phyloP scores from a whole-genome alignment of 1,139 yeast species.

The Lodderomyces theae region DNA sequence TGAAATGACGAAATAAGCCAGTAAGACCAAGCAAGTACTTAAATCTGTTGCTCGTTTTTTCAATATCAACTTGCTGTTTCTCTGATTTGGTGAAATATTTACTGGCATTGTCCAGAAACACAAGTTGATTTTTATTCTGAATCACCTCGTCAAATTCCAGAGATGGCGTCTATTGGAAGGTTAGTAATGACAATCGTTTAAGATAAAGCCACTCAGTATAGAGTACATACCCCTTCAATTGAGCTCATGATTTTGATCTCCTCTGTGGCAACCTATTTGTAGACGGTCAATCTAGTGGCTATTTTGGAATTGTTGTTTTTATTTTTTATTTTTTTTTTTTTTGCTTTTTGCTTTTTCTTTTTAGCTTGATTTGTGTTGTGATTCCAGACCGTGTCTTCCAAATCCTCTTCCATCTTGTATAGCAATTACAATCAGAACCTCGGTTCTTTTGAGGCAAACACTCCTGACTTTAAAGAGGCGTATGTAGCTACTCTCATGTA shows the following conservation, averaged over 20 bases:
- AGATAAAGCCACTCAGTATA: too few relatives aligned
- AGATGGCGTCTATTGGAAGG: slow-evolving; percentile 16
- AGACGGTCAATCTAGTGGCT: neutral
- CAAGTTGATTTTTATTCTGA: slow-evolving; percentile 10
- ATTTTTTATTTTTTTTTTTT: too few relatives aligned
- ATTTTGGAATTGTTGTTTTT: too few relatives aligned
- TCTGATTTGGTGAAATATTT: slow-evolving; percentile 49
- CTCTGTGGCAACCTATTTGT: neutral
- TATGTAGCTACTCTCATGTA: neutral
- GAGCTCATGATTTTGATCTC: slow-evolving; percentile 12
- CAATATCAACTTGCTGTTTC: slow-evolving; percentile 48
- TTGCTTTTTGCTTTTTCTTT: neutral
- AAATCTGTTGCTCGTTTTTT: slow-evolving; percentile 60
- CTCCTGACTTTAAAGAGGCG: neutral
- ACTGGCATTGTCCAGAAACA: slow-evolving; percentile 17
- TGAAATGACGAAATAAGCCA: slow-evolving; percentile 65
- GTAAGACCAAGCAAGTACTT: slow-evolving; percentile 66
- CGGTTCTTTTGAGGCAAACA: too few relatives aligned
- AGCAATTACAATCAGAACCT: too few relatives aligned
- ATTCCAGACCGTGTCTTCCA: slow-evolving; percentile 1
- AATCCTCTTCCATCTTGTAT: neutral
- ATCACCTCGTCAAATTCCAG: slow-evolving; percentile 20
- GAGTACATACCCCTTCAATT: slow-evolving; percentile 13
- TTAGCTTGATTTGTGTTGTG: neutral
- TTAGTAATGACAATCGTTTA: neutral